A percentile compares a stretch with the other conserved stretches of the same genome.
Evolutionary conservation across 1,139 yeast genomes (phyloP).

Genomic region (Debaryomycetaceae sp.): DNA sequence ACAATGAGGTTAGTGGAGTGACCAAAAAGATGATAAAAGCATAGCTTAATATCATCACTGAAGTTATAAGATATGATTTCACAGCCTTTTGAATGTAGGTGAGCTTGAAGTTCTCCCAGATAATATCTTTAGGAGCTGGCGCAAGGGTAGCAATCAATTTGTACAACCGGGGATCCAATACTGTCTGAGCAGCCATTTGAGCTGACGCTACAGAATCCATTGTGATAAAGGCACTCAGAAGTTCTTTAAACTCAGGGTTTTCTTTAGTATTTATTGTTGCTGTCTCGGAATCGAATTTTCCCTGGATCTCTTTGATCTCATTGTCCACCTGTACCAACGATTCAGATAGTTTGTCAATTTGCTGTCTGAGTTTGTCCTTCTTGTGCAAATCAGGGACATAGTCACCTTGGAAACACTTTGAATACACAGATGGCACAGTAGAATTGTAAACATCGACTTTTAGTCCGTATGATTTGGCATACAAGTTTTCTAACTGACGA

Average conservation of each 20-base stretch:
- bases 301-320: constrained; percentile 27
- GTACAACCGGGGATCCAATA: constrained; percentile 72
- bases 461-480: constrained; percentile 44
- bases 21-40: constrained; percentile 67
- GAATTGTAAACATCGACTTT: constrained; percentile 37
- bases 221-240: constrained; percentile 74
- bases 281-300: constrained; percentile 22
- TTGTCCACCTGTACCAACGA: constrained; percentile 24
- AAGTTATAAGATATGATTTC: constrained; percentile 59
- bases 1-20: constrained; percentile 67
- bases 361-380: constrained; percentile 3
- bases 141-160: constrained; percentile 68
- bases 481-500: constrained; percentile 39
- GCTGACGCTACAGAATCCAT: constrained; percentile 85
- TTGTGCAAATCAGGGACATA: constrained; percentile 5
- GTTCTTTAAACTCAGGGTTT: constrained; percentile 29
- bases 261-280: constrained; percentile 25
- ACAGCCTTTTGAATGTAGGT: constrained; percentile 52
- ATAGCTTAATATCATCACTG: constrained; percentile 59
- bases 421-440: constrained; percentile 25
- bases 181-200: constrained; percentile 84
- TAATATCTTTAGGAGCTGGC: constrained; percentile 78
- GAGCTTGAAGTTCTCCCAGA: constrained; percentile 69
- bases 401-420: not conserved
- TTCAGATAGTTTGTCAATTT: constrained; percentile 18